Conservation (phyloP, 495 filamentous ascomycete genomes). For the Jackrogersella multiformis region DNA sequence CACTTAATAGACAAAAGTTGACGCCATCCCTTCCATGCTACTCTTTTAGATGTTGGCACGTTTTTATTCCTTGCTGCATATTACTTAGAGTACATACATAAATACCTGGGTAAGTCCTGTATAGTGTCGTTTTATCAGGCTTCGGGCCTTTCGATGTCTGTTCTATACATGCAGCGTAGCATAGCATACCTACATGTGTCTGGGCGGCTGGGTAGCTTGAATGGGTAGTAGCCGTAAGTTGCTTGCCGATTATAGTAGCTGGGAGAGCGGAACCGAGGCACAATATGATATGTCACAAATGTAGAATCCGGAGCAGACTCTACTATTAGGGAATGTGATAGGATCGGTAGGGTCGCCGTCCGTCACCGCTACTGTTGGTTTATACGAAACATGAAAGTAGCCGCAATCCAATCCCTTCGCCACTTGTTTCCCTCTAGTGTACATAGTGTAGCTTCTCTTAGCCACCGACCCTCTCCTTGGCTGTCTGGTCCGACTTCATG, state of each 20-base stretch:
- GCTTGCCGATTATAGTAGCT: too few relatives aligned
- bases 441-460: neutral
- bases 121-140: conserved; percentile 11
- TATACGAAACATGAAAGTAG: neutral
- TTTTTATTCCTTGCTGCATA: conserved; percentile 7
- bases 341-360: too few relatives aligned
- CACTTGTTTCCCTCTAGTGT: neutral
- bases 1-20: neutral
- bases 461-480: too few relatives aligned
- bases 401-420: neutral
- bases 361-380: conserved; percentile 11
- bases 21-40: conserved; percentile 3
- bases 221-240: too few relatives aligned
- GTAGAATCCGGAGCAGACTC: neutral
- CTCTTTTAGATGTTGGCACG: conserved; percentile 2
- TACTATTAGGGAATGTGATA: neutral
- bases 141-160: neutral
- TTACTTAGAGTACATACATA: neutral
- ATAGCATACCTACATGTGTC: too few relatives aligned
- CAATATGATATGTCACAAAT: conserved; percentile 3
- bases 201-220: too few relatives aligned
- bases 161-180: too few relatives aligned
- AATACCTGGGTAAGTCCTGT: neutral
- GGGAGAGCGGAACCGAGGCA: too few relatives aligned
- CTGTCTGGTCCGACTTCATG: conserved; percentile 18